Evolutionary conservation across 352 stramenopile genomes (phyloP), one percentile per base, ranked within the genome.

Genomic region (Phytophthora lateralis): DNA sequence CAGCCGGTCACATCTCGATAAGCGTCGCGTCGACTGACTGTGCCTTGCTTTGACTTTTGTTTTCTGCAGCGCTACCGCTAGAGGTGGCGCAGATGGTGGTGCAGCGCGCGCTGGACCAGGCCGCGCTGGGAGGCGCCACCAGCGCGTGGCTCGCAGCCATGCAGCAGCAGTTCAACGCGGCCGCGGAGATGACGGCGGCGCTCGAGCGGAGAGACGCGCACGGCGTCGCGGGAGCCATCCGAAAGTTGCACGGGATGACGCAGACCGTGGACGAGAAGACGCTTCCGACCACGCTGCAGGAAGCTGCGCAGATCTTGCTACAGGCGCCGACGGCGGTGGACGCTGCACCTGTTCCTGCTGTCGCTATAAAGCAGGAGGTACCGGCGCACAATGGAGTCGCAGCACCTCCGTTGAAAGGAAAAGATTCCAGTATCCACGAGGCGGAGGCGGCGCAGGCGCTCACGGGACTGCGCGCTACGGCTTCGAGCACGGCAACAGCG

Each of bases 371-470:
- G 43, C 47, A 62, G 47, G 62, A 75, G 29, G 14, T 12, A 0
- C 11, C 38, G 26, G n/a, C 38, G 26, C 21, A 24, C 21, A 24
- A 24, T 24, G 21, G 21, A 24, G 21, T 24, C 1, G 18, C 18
- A 63, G 26, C 30, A 14, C 32, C 42, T 20, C 45, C 52, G 12
- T 64, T 73, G 20, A 75, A 73, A 1, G 65, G 35, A 14, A 76
- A 69, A 34, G 66, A 71, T 17, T 69, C 67, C 11, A 65, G 58
- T 11, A 62, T 53, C n/a, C 81, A 90, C 60, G 83, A 93, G 53
- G 76, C 76, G 30, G 79, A 82, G 26, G 83, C 83, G 4, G 83
- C 83, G 4, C 81, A 93, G 56, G 83, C 83, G 50, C 77, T 93
- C 34, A 93, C 83, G 29, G 83, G 83, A 20, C 61, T 93, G 15